Evolutionary conservation across 2,329 filamentous ascomycete species (phyloP), one percentile per base, ranked within the genome.

Genomic region (Fusarium sarcochroum): DNA sequence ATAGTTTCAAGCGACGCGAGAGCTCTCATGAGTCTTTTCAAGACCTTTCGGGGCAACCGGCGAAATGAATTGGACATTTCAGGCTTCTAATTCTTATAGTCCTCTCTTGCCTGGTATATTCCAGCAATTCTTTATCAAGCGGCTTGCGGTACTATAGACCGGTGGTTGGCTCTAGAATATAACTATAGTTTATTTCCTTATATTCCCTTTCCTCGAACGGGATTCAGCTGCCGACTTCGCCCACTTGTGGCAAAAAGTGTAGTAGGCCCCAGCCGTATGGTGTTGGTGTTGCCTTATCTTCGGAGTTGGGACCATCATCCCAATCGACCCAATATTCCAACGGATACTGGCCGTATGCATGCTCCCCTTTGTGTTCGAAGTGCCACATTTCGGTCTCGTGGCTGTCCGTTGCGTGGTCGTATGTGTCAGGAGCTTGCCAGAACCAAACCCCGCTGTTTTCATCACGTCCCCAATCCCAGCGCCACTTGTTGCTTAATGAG

Each of bases 401-500:
- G 25, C 25, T 9, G 10, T 27, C 25, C 25, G 25, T 64, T 18
- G 18, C 6, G 13, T 58, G 6, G 2, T 52, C 51, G 6, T 5
- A 34, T 49, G 54, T 21, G 6, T 38, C 51, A 13, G 7, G 6
- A 7, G 58, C 51, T 48, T 63, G 8, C 58, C 61, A 64, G 20
- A 40, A 52, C 61, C 61, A 65, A 5, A 63, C 11, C 1, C 11
- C 4, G 1, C 38, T 35, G 0, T 51, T 3, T 6, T 42, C 3
- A 5, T 65, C 58, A 8, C 61, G 46, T 17, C 61, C 41, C 61
- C 61, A 63, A 11, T 57, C 51, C 61, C 58, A 65, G 5, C 41
- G n/a, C n/a, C n/a, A n/a, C n/a, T n/a, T n/a, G n/a, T n/a, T n/a
- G n/a, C n/a, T n/a, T n/a, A n/a, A n/a, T n/a, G n/a, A n/a, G n/a